A percentile compares a stretch with the other conserved stretches of the same genome.
Evolutionary conservation across 805 yeast species (phyloP).

Genomic region (Candida awuae): DNA sequence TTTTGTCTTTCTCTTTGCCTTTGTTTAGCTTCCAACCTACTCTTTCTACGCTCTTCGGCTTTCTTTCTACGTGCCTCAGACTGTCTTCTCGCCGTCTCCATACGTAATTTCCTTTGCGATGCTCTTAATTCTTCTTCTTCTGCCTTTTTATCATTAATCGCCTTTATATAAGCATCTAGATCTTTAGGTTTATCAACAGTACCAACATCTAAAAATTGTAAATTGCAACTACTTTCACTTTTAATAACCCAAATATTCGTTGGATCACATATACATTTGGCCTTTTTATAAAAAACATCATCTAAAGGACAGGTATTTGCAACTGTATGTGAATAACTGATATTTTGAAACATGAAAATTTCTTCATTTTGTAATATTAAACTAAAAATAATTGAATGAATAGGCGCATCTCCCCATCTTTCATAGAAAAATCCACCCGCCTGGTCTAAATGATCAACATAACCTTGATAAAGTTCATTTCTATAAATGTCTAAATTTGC

Average conservation of each 20-base stretch:
- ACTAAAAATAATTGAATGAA: constrained; percentile 39
- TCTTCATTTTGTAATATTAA: constrained; percentile 47
- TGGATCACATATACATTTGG: constrained; percentile 69
- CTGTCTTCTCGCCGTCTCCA: constrained; percentile 11
- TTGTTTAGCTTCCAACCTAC: neutral
- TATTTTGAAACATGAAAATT: constrained; percentile 70
- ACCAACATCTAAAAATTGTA: constrained; percentile 20
- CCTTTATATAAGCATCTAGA: constrained; percentile 16
- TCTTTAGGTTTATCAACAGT: constrained; percentile 18
- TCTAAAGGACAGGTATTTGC: constrained; percentile 74
- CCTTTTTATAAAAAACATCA: constrained; percentile 40
- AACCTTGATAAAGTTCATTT: constrained; percentile 45
- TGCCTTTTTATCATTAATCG: constrained; percentile 9
- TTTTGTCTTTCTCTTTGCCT: neutral
- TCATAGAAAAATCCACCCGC: constrained; percentile 79
- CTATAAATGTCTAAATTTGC: constrained; percentile 64
- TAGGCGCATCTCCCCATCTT: constrained; percentile 81
- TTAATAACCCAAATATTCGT: constrained; percentile 60
- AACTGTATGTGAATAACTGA: constrained; percentile 77
- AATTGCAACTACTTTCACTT: constrained; percentile 23
- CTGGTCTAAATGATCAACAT: constrained; percentile 54
- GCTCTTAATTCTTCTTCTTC: constrained; percentile 6
- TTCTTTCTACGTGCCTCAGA: constrained; percentile 6
- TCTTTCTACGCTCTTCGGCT: constrained; percentile 8
- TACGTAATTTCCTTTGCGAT: constrained; percentile 5